Conservation (phyloP, 805 yeast species). For the Candida adriatica region DNA sequence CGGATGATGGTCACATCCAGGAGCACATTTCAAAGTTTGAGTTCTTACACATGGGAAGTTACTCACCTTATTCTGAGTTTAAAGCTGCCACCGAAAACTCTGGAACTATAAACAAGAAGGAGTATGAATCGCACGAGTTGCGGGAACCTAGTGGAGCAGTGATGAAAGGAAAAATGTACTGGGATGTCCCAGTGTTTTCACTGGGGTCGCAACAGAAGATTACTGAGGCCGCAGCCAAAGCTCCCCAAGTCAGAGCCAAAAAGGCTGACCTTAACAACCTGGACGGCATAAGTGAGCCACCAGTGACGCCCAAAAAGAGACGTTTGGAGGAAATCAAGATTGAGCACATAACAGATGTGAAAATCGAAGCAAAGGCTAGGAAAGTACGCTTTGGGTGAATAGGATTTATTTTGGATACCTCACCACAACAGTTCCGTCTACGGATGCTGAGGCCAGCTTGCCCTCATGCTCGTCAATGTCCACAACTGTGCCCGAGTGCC, state of each 20-base stretch:
- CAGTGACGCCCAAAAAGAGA: background rate
- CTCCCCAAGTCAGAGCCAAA: conserved; percentile 1
- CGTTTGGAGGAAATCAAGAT: background rate
- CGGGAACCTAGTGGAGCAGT: conserved; percentile 21
- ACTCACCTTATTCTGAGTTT: conserved; percentile 8
- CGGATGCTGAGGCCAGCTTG: conserved; percentile 41
- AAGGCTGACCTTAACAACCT: conserved; percentile 2
- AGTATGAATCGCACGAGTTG: conserved; percentile 20
- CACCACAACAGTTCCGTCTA: conserved; percentile 50
- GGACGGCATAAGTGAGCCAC: conserved; percentile 5
- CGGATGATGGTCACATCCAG: conserved; percentile 55
- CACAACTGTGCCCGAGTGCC: conserved; percentile 56
- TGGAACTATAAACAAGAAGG: conserved; percentile 8
- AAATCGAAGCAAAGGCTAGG: conserved; percentile 2
- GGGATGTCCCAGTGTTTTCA: conserved; percentile 32
- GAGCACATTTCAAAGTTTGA: conserved; percentile 44
- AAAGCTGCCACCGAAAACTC: conserved; percentile 1
- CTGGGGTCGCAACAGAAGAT: conserved; percentile 15
- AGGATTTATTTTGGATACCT: conserved; percentile 22
- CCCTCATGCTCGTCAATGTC: conserved; percentile 48
- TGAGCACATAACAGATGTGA: background rate
- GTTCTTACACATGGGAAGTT: conserved; percentile 31
- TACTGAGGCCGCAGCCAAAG: conserved; percentile 1
- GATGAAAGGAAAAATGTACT: conserved; percentile 11
- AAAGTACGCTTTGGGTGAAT: conserved; percentile 9